Conservation (phyloP, 441 rosid species). For the Gossypium davidsonii region DNA sequence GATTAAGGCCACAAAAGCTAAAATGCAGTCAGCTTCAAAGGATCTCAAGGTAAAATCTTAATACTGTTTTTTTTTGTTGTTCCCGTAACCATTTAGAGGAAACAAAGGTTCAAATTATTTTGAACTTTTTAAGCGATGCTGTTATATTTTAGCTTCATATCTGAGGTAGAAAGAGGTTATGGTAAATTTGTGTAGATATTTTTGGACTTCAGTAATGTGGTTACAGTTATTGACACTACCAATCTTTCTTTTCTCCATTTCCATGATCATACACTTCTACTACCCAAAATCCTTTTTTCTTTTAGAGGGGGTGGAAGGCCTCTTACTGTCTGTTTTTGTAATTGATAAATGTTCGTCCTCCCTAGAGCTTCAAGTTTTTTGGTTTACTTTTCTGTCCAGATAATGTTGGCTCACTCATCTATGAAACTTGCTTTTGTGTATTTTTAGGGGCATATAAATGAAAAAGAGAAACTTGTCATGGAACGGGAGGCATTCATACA, state of each 20-base stretch:
- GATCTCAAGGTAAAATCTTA: slow-evolving; percentile 64
- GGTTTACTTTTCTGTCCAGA: background rate
- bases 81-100: background rate
- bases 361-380: background rate
- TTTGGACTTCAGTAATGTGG: background rate
- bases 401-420: background rate
- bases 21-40: slow-evolving; percentile 76
- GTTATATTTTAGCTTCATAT: background rate
- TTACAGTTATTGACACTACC: background rate
- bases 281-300: background rate
- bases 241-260: background rate
- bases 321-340: background rate
- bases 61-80: slow-evolving; percentile 10
- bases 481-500: slow-evolving; percentile 79
- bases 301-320: background rate
- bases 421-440: slow-evolving; percentile 20
- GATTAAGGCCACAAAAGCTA: slow-evolving; percentile 65
- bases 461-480: slow-evolving; percentile 81
- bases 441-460: slow-evolving; percentile 66
- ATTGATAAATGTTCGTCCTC: background rate
- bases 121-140: background rate
- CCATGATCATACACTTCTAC: background rate
- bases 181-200: background rate
- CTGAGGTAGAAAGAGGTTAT: background rate
- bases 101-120: background rate